Conservation (phyloP, 345 rosid species). For the Carallia pectinifolia region DNA sequence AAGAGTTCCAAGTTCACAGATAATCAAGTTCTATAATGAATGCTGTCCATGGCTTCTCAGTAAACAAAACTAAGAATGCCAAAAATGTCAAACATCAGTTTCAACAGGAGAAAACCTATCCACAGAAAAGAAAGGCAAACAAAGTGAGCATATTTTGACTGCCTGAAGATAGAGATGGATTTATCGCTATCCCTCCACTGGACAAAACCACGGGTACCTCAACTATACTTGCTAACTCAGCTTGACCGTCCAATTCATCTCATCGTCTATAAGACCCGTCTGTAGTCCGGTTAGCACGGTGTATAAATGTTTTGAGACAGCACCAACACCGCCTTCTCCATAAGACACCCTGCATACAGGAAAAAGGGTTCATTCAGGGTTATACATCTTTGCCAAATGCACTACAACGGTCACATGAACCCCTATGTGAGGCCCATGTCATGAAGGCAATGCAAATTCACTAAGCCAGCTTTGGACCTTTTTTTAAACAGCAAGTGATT, state of each 20-base stretch:
- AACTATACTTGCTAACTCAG: constrained; percentile 29
- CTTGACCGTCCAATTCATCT: constrained; percentile 84
- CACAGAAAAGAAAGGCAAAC: not conserved
- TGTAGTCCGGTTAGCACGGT: constrained; percentile 75
- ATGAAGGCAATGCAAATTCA: no score
- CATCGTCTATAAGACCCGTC: constrained; percentile 89
- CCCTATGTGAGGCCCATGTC: no score
- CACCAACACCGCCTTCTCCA: constrained; percentile 65
- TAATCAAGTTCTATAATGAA: not conserved
- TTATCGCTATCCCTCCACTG: not conserved
- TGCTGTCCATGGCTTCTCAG: not conserved
- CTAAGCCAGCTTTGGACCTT: no score
- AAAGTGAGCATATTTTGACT: not conserved
- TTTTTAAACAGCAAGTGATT: no score
- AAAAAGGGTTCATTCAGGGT: not conserved
- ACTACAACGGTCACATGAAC: no score
- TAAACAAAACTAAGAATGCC: not conserved
- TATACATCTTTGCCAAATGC: no score
- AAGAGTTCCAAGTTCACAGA: no score
- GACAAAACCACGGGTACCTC: not conserved
- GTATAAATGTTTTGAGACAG: constrained; percentile 57
- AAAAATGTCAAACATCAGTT: not conserved
- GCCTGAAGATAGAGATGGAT: not conserved
- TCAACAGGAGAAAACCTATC: not conserved
- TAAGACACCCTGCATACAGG: constrained; percentile 56